Evolutionary conservation across 2,329 filamentous ascomycete species (phyloP), one percentile per base, ranked within the genome.

Genomic region (Fusarium sp.): DNA sequence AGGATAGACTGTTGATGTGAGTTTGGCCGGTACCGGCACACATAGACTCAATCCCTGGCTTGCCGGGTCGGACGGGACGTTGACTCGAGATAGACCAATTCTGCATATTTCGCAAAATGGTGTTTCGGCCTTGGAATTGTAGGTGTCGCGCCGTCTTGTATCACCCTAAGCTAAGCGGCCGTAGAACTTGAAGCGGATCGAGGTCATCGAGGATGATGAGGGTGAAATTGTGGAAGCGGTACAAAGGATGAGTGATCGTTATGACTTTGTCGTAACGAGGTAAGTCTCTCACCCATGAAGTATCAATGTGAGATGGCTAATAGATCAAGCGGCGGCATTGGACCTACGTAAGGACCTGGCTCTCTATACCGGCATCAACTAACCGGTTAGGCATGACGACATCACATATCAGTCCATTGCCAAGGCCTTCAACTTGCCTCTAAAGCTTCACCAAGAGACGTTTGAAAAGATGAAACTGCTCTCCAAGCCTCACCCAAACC

Each of bases 341-440:
- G 95, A 11, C 96, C 96, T 71, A 98, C 95, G 92, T 95, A 83
- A 84, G 66, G 40, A 55, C 15, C 43, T 30, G 13, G 16, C 31
- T 16, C 15, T 36, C 28, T 13, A 12, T 15, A 28, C 31, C 48
- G 31, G 15, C n/a, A 15, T 23, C 16, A 39, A 52, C 76, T 78
- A 41, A 78, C 56, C 39, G 50, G 44, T 46, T 57, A 97, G 94
- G 60, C 95, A 98, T 84, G 96, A 99, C 81, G 96, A 99, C 78
- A 98, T 98, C 73, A 98, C 96, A 28, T 99, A 99, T 83, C 87
- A 93, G 77, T 95, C 94, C 40, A 97, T 99, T 78, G 95, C 94
- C 70, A 94, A 94, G 78, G 96, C 95, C 8, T 98, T 98, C 79
- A 83, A 85, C 44, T 85, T 98, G 8, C 88, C 91, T 13, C 84